Percentiles rank a stretch among this genome's conserved stretches.
Evolutionary conservation across 768 basidiomycete species (phyloP).

Genomic region (Clitopilus hobsonii): DNA sequence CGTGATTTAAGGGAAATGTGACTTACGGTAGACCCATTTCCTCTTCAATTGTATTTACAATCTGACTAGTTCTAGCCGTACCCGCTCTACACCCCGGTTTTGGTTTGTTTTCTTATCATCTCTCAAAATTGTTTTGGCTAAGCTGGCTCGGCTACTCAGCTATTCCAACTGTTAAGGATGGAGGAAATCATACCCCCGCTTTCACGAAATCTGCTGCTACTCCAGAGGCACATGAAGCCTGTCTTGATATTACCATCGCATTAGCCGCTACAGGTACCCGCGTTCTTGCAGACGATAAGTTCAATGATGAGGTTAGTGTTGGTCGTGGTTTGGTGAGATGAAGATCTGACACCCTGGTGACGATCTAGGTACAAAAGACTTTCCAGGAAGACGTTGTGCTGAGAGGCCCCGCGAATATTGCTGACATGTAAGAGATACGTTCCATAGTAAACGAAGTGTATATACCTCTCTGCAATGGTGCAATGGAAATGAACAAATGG

Average conservation of each 20-base stretch:
- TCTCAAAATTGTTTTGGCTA: no score
- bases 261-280: conserved; percentile 68
- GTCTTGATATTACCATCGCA: conserved; percentile 63
- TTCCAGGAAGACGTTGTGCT: conserved; percentile 39
- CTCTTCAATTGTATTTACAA: not conserved
- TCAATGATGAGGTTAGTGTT: conserved; percentile 54
- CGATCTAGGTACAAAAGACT: conserved; percentile 43
- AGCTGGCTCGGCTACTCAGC: no score
- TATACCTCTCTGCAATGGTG: no score
- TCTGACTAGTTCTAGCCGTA: conserved; percentile 29
- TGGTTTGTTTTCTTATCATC: no score
- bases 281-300: conserved; percentile 62
- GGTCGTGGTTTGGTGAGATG: not conserved
- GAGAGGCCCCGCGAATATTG: not conserved
- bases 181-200: conserved; percentile 73
- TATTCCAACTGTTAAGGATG: conserved; percentile 67
- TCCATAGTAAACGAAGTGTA: not conserved
- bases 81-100: conserved; percentile 76
- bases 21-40: conserved; percentile 78
- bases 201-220: conserved; percentile 66
- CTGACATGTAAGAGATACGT: not conserved
- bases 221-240: conserved; percentile 57
- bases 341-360: not conserved
- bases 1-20: conserved; percentile 55
- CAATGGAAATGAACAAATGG: no score